phyloP scores from a whole-genome alignment of 768 basidiomycete species.

The Kwoniella shandongensis region DNA sequence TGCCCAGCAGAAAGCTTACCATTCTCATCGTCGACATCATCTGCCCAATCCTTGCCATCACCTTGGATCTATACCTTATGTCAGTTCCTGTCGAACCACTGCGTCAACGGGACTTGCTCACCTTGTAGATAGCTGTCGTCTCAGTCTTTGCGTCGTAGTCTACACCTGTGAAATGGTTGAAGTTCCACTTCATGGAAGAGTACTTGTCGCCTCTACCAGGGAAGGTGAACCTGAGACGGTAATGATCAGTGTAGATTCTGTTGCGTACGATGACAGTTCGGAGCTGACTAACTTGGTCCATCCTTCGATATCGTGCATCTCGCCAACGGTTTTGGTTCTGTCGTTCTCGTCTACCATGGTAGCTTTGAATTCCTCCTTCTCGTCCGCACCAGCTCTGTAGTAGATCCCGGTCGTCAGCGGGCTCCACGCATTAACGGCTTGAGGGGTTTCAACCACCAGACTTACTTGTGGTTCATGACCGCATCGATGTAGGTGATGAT shows the following conservation, averaged over 20 bases:
- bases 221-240: slow-evolving; percentile 67
- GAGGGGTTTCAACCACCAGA: too few relatives aligned
- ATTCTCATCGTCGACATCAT: slow-evolving; percentile 73
- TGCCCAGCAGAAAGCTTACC: slow-evolving; percentile 61
- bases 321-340: slow-evolving; percentile 64
- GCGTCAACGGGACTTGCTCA: slow-evolving; percentile 4
- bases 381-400: slow-evolving; percentile 75
- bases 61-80: slow-evolving; percentile 61
- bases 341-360: slow-evolving; percentile 71
- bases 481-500: slow-evolving; percentile 81
- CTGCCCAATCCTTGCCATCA: slow-evolving; percentile 74
- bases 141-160: slow-evolving; percentile 76
- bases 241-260: not conserved
- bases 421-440: not conserved
- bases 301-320: slow-evolving; percentile 68
- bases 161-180: slow-evolving; percentile 64
- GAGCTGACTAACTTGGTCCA: slow-evolving; percentile 52
- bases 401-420: slow-evolving; percentile 53
- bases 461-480: slow-evolving; percentile 73
- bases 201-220: slow-evolving; percentile 68
- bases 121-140: slow-evolving; percentile 62
- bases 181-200: slow-evolving; percentile 54
- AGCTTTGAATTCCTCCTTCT: slow-evolving; percentile 66
- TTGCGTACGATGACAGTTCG: not conserved
- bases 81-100: not conserved